phyloP scores from a whole-genome alignment of 192 early-diverging fungal genomes.

The Allomyces arbusculus region DNA sequence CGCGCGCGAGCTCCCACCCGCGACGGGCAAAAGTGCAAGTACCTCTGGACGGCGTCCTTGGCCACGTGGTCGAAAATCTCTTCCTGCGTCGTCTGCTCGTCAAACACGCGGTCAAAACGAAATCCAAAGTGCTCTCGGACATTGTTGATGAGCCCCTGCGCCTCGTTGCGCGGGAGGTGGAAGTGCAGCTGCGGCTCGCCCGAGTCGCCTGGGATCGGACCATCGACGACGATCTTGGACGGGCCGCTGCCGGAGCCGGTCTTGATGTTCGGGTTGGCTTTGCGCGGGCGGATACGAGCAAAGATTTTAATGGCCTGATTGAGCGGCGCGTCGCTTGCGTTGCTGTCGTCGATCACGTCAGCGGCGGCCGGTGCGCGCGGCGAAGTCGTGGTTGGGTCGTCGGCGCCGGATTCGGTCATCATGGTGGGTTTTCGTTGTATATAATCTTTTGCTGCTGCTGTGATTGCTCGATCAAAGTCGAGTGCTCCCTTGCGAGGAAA shows the following conservation, averaged over 20 bases:
- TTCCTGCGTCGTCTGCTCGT: constrained; percentile 25
- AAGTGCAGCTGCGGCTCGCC: constrained; percentile 7
- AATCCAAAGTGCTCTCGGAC: constrained; percentile 30
- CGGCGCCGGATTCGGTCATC: too few species aligned
- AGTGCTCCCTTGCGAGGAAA: too few species aligned
- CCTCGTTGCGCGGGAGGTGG: constrained; percentile 24
- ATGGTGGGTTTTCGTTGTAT: background rate
- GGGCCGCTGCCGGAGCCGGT: background rate
- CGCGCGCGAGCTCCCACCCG: too few species aligned
- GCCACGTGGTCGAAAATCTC: constrained; percentile 43
- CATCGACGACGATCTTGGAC: background rate
- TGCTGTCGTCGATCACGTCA: background rate
- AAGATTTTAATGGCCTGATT: background rate
- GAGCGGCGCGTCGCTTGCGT: background rate
- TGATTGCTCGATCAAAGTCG: background rate
- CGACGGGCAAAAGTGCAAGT: background rate
- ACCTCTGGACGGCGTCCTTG: constrained; percentile 28
- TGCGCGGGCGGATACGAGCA: background rate
- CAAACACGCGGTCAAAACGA: constrained; percentile 32
- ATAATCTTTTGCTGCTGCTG: background rate
- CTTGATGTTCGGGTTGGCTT: background rate
- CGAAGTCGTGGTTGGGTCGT: too few species aligned
- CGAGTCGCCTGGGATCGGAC: background rate
- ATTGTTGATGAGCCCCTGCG: constrained; percentile 30
- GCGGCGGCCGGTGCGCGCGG: too few species aligned